phyloP scores from a whole-genome alignment of 179 eudicot genomes.

The Silene noctiflora region DNA sequence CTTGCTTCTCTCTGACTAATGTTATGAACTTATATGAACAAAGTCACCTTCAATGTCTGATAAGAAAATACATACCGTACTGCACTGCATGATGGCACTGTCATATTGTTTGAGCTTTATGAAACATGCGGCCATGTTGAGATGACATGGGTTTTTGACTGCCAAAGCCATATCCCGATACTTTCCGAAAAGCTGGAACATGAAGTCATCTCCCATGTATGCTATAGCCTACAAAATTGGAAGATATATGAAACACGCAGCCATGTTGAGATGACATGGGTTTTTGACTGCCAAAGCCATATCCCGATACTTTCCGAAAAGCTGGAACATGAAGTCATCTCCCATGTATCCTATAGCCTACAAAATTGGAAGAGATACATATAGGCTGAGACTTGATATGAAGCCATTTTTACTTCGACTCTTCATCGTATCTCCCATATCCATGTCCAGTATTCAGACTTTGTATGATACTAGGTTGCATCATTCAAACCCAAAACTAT shows the following conservation, averaged over 20 bases:
- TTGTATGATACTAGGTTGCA: not conserved
- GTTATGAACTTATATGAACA: not conserved
- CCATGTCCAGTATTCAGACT: too few relatives aligned
- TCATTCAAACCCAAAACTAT: not conserved
- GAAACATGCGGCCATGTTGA: constrained; percentile 89
- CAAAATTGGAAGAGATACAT: constrained; percentile 5
- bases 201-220: constrained; percentile 98
- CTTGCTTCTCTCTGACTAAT: not conserved
- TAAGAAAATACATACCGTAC: constrained; percentile 51
- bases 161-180: constrained; percentile 97
- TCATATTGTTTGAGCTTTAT: constrained; percentile 83
- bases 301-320: constrained; percentile 88
- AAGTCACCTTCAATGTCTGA: not conserved
- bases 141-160: constrained; percentile 97
- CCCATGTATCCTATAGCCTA: constrained; percentile 99
- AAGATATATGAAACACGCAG: constrained; percentile 62
- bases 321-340: constrained; percentile 98
- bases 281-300: constrained; percentile 99
- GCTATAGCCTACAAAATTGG: constrained; percentile 69
- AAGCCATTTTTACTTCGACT: not conserved
- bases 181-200: constrained; percentile 96
- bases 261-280: constrained; percentile 95
- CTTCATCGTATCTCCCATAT: not conserved
- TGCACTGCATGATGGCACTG: constrained; percentile 86
- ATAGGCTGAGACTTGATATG: not conserved